Evolutionary conservation across 306 rosid species (phyloP).

Genomic region (Vigna mungo): DNA sequence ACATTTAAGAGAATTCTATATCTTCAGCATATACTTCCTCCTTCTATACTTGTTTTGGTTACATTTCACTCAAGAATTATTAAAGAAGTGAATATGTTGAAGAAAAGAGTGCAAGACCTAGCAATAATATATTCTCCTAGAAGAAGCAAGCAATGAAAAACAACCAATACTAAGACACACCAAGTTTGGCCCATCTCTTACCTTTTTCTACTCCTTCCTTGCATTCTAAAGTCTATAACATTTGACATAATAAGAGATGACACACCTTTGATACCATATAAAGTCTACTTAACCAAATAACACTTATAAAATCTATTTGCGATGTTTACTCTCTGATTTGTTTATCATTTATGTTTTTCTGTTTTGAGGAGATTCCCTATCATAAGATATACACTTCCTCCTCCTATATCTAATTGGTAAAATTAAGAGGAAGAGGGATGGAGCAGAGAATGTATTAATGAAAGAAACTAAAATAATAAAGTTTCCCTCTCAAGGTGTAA

Average conservation of each 20-base stretch:
- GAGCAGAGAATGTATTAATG: not conserved
- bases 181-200: not conserved
- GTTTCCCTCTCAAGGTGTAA: not conserved
- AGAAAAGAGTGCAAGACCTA: not conserved
- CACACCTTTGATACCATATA: not conserved
- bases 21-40: not conserved
- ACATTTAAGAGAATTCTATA: not conserved
- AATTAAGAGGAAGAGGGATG: not conserved
- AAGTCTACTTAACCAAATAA: not conserved
- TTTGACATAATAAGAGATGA: not conserved
- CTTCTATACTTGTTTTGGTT: not conserved
- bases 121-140: not conserved
- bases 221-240: not conserved
- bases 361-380: not conserved
- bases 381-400: not conserved
- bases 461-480: conserved; percentile 12
- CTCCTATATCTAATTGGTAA: not conserved
- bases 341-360: not conserved
- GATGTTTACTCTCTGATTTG: not conserved
- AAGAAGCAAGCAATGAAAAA: not conserved
- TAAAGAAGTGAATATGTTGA: not conserved
- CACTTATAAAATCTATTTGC: not conserved
- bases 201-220: conserved; percentile 2
- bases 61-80: not conserved
- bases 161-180: not conserved